Conservation (phyloP, 176 grass and related monocot genomes). For the Zoysia pacifica region DNA sequence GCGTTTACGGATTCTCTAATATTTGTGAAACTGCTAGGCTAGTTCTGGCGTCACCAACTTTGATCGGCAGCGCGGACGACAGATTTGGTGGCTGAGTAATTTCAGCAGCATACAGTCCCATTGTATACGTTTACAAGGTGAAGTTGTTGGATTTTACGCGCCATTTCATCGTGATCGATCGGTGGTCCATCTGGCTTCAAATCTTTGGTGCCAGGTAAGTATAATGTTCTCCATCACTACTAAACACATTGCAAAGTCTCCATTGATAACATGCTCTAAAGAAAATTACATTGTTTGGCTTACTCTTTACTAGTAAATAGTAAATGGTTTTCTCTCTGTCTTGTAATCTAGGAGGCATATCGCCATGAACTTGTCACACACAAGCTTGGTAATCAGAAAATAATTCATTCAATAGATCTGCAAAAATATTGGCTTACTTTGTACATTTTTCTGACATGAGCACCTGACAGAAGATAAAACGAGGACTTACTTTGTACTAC, state of each 20-base stretch:
- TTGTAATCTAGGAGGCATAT: slow-evolving; percentile 6
- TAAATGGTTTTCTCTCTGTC: slow-evolving; percentile 25
- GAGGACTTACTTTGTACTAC: neutral
- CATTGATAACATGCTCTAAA: neutral
- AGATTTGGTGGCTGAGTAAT: neutral
- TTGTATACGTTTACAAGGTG: slow-evolving; percentile 38
- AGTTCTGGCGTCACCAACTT: slow-evolving; percentile 9
- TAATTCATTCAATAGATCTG: neutral
- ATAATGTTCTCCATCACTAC: neutral
- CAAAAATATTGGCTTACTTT: neutral
- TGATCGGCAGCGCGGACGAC: neutral
- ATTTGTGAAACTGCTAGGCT: neutral
- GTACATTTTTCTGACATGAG: neutral
- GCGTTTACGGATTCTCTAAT: neutral
- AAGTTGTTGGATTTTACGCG: slow-evolving; percentile 4
- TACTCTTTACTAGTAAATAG: neutral
- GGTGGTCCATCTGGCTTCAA: neutral
- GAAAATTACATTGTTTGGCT: slow-evolving; percentile 20
- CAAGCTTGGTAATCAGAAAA: slow-evolving; percentile 14
- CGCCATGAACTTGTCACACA: slow-evolving; percentile 25
- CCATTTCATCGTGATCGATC: slow-evolving; percentile 18
- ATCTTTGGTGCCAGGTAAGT: neutral
- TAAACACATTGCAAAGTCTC: slow-evolving; percentile 15
- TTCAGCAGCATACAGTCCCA: neutral
- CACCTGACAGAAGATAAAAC: neutral